Base-by-base conservation (phyloP, 148 eudicot genomes). In the Bassia scoparia region DNA sequence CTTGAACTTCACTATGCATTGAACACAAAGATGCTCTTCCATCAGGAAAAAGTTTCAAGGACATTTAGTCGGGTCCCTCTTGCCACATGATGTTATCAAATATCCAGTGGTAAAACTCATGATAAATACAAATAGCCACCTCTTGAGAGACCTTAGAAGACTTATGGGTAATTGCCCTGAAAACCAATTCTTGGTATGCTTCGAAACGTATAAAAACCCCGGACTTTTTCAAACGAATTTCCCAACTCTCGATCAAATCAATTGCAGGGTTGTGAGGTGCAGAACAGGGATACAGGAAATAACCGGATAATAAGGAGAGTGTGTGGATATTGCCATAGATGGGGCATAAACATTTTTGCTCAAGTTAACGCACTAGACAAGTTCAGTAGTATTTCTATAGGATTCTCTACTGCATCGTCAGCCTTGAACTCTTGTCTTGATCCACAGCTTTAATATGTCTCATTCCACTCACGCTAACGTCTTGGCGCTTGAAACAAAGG, bases 41-140 rank as follows among this genome's bases (percentile, higher is more conserved):
- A 8, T 41, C 46, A 8, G 13, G 91, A 89, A 72, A 89, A n/a
- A n/a, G 71, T 76, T 81, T 85, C 67, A 89, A 76, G 71, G 72
- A 61, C 86, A 89, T 87, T 44, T 71, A 89, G 70, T 41, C 59
- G n/a, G 91, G 94, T 26, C 90, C 95, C 17, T 80, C 74, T 78
- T 87, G 77, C 95, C 90, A 89, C 12, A 73, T 64, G 74, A 76
- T 55, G 23, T 81, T 66, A 68, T 69, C 69, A 76, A n/a, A 89
- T 49, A 23, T 84, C 73, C 14, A 87, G 83, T 89, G 90, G 75
- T 76, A 83, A 59, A 52, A 10, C 62, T 31, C 20, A 89, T n/a
- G 89, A 83, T 83, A 85, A 79, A 79, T 74, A n/a, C n/a, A 30
- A 88, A 78, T 62, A 90, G n/a, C n/a, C n/a, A n/a, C n/a, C n/a